These are phyloP conservation scores for Leccinum boreale DNA, from an alignment of 768 basidiomycete genomes.

Conservation along the genomic window DNA sequence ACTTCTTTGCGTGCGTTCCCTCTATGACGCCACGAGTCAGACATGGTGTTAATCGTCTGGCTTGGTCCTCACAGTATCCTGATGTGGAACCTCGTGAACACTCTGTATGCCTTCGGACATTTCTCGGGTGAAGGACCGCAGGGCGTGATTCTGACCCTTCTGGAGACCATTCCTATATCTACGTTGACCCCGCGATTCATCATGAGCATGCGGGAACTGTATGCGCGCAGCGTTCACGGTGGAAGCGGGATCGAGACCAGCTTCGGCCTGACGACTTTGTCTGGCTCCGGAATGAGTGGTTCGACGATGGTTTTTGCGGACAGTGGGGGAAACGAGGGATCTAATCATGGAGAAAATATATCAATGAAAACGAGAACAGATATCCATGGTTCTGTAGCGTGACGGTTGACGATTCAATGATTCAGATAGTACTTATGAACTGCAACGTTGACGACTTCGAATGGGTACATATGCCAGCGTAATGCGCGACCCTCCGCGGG, in stretches of 20 bases:
- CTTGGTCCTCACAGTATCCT: not conserved
- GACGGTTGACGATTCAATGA: not conserved
- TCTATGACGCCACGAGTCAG: not conserved
- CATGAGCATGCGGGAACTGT: not conserved
- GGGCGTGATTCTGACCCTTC: not conserved
- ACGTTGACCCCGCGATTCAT: not conserved
- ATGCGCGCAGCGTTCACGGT: not conserved
- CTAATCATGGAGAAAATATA: not conserved
- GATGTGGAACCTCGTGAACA: not conserved
- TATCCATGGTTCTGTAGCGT: not conserved
- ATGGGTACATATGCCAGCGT: too few relatives aligned
- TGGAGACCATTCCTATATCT: not conserved
- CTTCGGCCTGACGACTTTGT: not conserved
- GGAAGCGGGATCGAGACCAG: not conserved
- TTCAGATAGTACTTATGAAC: too few relatives aligned
- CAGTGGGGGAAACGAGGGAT: not conserved
- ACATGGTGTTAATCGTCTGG: not conserved
- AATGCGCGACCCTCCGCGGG: too few relatives aligned
- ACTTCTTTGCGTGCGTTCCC: not conserved
- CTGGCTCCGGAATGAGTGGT: not conserved
- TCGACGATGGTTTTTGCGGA: not conserved
- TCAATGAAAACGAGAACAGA: not conserved
- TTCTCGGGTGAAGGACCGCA: not conserved
- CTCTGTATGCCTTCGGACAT: not conserved
- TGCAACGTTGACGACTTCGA: too few relatives aligned